Percentiles rank a stretch among this genome's conserved stretches.
These are phyloP conservation scores for Gaertneriomyces semiglobifer DNA, from an alignment of 192 early-diverging fungal genomes.

Conservation along the genomic window DNA sequence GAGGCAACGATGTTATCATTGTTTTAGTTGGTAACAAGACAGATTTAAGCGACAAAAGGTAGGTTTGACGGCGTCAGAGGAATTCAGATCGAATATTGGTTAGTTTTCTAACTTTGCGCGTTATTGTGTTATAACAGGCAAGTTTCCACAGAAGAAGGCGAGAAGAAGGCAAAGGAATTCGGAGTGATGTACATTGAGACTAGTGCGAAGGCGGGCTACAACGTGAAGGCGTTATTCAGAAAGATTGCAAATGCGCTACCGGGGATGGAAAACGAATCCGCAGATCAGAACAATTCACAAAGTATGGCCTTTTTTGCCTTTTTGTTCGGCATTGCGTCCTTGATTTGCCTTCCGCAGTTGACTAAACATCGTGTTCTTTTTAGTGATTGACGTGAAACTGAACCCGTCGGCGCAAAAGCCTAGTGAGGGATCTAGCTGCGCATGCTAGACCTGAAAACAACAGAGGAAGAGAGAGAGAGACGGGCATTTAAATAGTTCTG, in stretches of 20 bases:
- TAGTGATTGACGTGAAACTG: slow-evolving; percentile 51
- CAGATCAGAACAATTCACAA: slow-evolving; percentile 8
- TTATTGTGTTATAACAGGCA: slow-evolving; percentile 46
- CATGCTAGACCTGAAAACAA: slow-evolving; percentile 28
- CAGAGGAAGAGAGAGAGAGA: too few relatives aligned
- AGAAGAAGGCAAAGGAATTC: slow-evolving; percentile 94
- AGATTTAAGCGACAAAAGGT: slow-evolving; percentile 92
- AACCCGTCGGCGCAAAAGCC: slow-evolving; percentile 33
- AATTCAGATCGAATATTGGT: too few relatives aligned
- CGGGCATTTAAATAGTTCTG: too few relatives aligned
- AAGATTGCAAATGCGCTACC: slow-evolving; percentile 93
- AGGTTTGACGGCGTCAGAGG: neutral
- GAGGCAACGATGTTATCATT: slow-evolving; percentile 97
- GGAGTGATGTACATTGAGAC: slow-evolving; percentile 99
- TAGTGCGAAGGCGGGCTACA: slow-evolving; percentile 97
- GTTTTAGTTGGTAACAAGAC: slow-evolving; percentile 99
- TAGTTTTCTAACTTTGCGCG: too few relatives aligned
- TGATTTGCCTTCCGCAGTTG: too few relatives aligned
- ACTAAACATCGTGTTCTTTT: neutral
- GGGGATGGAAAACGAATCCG: slow-evolving; percentile 62
- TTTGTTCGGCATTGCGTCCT: neutral
- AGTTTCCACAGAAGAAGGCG: slow-evolving; percentile 95
- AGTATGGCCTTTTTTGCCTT: neutral
- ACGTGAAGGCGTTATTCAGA: slow-evolving; percentile 96
- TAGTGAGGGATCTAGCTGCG: slow-evolving; percentile 42